phyloP scores from a whole-genome alignment of 176 grass and related monocot genomes.

The Eleusine indica region DNA sequence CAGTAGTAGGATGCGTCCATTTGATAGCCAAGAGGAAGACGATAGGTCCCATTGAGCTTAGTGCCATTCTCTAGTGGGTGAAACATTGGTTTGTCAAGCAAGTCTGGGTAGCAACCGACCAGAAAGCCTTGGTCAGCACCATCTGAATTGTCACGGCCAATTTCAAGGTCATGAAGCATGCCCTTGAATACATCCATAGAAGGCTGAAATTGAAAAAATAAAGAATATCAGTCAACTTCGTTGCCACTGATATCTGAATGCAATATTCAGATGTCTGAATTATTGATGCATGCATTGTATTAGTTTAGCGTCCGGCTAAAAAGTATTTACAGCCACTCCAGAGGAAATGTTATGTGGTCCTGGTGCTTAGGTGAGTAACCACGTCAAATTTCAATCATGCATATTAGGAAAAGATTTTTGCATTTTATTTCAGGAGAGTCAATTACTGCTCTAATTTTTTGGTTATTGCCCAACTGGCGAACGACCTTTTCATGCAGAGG shows the following conservation, averaged over 20 bases:
- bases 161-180: slow-evolving; percentile 87
- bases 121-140: slow-evolving; percentile 96
- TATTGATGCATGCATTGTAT: neutral
- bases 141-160: slow-evolving; percentile 70
- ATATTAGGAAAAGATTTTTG: neutral
- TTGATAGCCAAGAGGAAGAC: slow-evolving; percentile 95
- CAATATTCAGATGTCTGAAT: neutral
- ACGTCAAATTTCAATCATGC: neutral
- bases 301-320: neutral
- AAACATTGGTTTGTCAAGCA: slow-evolving; percentile 88
- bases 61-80: slow-evolving; percentile 80
- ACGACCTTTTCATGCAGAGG: neutral
- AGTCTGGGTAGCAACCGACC: slow-evolving; percentile 82
- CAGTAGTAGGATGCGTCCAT: slow-evolving; percentile 99
- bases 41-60: slow-evolving; percentile 86
- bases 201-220: slow-evolving; percentile 59
- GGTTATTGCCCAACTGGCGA: slow-evolving; percentile 1
- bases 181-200: slow-evolving; percentile 87
- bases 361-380: slow-evolving; percentile 5
- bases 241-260: neutral
- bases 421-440: neutral
- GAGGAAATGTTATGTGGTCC: neutral
- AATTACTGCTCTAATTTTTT: slow-evolving; percentile 8
- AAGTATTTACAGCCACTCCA: neutral
- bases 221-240: neutral